Evolutionary conservation across 1,284 basidiomycete genomes (phyloP).

Genomic region (Ustilago shanxiensis): DNA sequence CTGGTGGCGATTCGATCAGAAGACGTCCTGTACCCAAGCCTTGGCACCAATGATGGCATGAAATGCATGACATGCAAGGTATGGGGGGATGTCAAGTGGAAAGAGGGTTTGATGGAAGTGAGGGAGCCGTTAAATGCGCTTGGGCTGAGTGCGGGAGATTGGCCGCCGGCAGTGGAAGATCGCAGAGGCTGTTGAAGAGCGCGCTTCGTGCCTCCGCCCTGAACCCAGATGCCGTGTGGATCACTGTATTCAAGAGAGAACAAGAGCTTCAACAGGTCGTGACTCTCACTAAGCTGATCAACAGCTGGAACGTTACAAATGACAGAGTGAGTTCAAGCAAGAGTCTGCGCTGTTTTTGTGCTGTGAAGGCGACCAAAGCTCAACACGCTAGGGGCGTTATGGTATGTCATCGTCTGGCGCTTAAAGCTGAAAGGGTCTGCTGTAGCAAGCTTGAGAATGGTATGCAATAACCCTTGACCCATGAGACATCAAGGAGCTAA

Average conservation of each 20-base stretch:
- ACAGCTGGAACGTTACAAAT: too few species aligned
- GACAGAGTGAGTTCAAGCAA: neutral
- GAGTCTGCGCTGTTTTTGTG: conserved; percentile 22
- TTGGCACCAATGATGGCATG: neutral
- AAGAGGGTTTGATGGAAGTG: neutral
- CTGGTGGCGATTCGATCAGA: too few species aligned
- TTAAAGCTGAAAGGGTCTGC: too few species aligned
- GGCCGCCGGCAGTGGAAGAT: conserved; percentile 8
- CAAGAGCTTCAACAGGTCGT: neutral
- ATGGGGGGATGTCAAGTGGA: neutral
- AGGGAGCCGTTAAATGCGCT: neutral
- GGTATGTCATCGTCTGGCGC: too few species aligned
- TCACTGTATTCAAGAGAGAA: too few species aligned
- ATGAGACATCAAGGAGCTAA: conserved; percentile 3
- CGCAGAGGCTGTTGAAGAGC: neutral
- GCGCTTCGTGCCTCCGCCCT: conserved; percentile 6
- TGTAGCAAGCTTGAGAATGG: too few species aligned
- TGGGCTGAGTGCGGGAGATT: conserved; percentile 16
- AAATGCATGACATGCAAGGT: neutral
- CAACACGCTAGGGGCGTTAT: too few species aligned
- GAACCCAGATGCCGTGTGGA: conserved; percentile 11
- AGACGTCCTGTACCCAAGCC: too few species aligned
- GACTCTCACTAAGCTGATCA: too few species aligned
- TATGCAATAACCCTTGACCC: conserved; percentile 23
- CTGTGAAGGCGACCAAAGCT: neutral